phyloP scores from a whole-genome alignment of 2,329 filamentous ascomycete genomes.

The Curvularia sp. region DNA sequence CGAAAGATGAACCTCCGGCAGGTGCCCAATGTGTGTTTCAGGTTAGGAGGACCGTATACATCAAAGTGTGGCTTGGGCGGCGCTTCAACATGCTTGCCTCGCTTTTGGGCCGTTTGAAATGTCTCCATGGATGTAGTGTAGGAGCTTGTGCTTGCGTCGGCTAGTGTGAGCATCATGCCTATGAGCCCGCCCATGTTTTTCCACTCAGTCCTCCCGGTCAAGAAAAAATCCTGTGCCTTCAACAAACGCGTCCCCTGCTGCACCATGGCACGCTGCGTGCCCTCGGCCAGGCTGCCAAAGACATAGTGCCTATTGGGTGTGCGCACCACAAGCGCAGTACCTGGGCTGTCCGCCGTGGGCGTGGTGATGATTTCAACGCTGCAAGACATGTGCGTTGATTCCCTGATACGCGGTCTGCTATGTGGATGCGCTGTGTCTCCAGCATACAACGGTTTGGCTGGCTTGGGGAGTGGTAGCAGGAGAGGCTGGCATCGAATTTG shows the following conservation, averaged over 20 bases:
- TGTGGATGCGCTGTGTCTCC: not conserved
- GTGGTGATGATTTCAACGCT: slow-evolving; percentile 77
- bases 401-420: not conserved
- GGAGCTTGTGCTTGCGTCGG: slow-evolving; percentile 66
- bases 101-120: slow-evolving; percentile 30
- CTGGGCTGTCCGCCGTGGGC: slow-evolving; percentile 86
- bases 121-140: slow-evolving; percentile 54
- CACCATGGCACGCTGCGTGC: slow-evolving; percentile 77
- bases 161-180: slow-evolving; percentile 83
- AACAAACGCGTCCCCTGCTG: slow-evolving; percentile 71
- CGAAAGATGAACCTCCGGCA: slow-evolving; percentile 85
- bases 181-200: slow-evolving; percentile 78
- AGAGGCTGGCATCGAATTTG: slow-evolving; percentile 7
- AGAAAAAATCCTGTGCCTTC: slow-evolving; percentile 77
- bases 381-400: slow-evolving; percentile 67
- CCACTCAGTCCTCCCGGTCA: slow-evolving; percentile 82
- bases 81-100: slow-evolving; percentile 21
- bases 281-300: slow-evolving; percentile 83
- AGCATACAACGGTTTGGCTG: slow-evolving; percentile 1
- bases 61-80: slow-evolving; percentile 46
- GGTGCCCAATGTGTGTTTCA: slow-evolving; percentile 81
- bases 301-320: slow-evolving; percentile 77
- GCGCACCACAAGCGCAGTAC: slow-evolving; percentile 77
- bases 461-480: slow-evolving; percentile 21
- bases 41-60: slow-evolving; percentile 82